A percentile compares a stretch with the other conserved stretches of the same genome.
Evolutionary conservation across 1,284 basidiomycete species (phyloP).

Genomic region (Ustilago shanxiensis): DNA sequence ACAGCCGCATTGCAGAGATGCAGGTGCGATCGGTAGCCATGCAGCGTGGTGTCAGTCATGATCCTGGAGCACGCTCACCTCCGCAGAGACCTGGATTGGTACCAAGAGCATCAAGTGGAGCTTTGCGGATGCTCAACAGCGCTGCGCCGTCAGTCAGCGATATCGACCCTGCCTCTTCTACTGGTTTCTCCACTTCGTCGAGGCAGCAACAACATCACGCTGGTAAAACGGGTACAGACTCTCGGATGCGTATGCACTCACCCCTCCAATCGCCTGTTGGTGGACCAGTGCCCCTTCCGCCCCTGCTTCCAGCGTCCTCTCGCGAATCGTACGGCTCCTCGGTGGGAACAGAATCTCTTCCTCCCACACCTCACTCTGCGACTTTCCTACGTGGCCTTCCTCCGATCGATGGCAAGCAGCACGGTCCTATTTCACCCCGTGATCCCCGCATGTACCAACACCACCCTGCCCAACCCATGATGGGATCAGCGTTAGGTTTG

Average conservation of each 20-base stretch:
- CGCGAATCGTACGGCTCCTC: constrained; percentile 45
- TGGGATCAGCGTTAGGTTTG: constrained; percentile 34
- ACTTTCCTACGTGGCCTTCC: constrained; percentile 41
- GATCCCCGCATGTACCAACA: constrained; percentile 15
- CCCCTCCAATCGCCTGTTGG: constrained; percentile 29
- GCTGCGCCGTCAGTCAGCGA: constrained; percentile 15
- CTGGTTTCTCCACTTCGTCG: constrained; percentile 28
- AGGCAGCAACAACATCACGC: constrained; percentile 6
- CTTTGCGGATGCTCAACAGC: constrained; percentile 24
- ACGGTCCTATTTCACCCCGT: constrained; percentile 23
- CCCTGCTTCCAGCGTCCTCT: constrained; percentile 29
- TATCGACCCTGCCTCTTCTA: constrained; percentile 36
- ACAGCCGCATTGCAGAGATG: constrained; percentile 25
- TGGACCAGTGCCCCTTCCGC: constrained; percentile 24
- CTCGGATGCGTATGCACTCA: constrained; percentile 17
- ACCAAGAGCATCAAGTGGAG: constrained; percentile 27
- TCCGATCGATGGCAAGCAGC: not conserved
- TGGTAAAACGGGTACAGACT: not conserved
- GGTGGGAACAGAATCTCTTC: constrained; percentile 36
- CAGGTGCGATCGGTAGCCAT: constrained; percentile 20
- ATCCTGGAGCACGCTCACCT: constrained; percentile 18
- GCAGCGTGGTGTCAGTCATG: constrained; percentile 30
- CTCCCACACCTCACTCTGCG: constrained; percentile 41
- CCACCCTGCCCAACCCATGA: constrained; percentile 3
- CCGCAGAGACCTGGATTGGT: constrained; percentile 31